Evolutionary conservation across 2,329 filamentous ascomycete species (phyloP).

Genomic region (Neonectria neomacrospora): DNA sequence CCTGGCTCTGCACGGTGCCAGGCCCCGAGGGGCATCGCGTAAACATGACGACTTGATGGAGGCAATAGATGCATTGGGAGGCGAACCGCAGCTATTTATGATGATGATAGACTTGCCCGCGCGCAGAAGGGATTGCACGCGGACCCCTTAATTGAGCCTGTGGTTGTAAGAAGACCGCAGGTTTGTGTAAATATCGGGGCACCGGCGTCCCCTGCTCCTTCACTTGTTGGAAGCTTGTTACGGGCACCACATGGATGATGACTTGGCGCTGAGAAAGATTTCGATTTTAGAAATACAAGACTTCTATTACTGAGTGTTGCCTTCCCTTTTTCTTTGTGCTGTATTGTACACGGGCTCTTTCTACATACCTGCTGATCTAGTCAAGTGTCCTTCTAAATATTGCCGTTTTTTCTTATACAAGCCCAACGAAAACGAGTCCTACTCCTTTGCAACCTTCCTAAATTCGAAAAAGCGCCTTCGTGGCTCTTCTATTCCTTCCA

Average conservation of each 20-base stretch:
- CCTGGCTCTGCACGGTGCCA: slow-evolving; percentile 23
- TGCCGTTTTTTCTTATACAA: neutral
- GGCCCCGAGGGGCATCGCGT: slow-evolving; percentile 35
- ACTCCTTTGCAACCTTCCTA: neutral
- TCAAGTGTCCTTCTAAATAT: neutral
- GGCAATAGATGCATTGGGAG: slow-evolving; percentile 44
- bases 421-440: neutral
- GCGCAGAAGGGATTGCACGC: slow-evolving; percentile 31
- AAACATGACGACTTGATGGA: slow-evolving; percentile 35
- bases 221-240: slow-evolving; percentile 34
- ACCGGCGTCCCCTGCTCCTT: slow-evolving; percentile 32
- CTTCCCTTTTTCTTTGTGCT: neutral
- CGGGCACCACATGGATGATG: slow-evolving; percentile 35
- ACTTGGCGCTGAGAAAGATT: slow-evolving; percentile 36
- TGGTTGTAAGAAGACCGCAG: slow-evolving; percentile 24
- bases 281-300: slow-evolving; percentile 39
- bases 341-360: slow-evolving; percentile 14
- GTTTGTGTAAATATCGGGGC: slow-evolving; percentile 43
- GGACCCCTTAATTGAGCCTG: slow-evolving; percentile 43
- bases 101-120: slow-evolving; percentile 42
- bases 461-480: neutral
- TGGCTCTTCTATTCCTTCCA: slow-evolving; percentile 2
- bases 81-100: slow-evolving; percentile 37
- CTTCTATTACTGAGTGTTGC: slow-evolving; percentile 27
- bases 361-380: neutral